Base-by-base conservation (phyloP, 352 stramenopile species). In the Globisporangium uncinulatum region DNA sequence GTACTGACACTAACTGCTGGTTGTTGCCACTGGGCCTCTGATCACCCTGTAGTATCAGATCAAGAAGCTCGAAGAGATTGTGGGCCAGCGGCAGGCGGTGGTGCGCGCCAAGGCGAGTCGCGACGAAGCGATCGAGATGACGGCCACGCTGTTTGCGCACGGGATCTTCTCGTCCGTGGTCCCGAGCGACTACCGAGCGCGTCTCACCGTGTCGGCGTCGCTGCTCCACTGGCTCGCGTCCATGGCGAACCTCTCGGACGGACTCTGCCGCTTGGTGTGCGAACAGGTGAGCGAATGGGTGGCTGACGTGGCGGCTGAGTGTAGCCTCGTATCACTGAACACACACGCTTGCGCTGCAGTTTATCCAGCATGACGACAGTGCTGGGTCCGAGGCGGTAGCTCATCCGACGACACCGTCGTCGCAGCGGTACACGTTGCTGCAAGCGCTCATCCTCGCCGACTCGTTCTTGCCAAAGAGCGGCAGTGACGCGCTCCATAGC, bases 401-500 rank as follows among this genome's bases (percentile, higher is more conserved):
- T 21, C 17, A 19, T 1, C 24, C 42, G 42, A n/a, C n/a, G n/a
- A n/a, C n/a, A n/a, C 15, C 6, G 68, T 64, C 32, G 54, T 14
- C 7, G 47, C 62, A 54, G 34, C 34, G 5, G 45, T 89, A 86
- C 48, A 73, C 79, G 31, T 69, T 86, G 50, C 78, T 91, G 15
- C 66, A 72, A n/a, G 70, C 77, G 36, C 72, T 97, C 9, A 95
- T 97, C 55, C 75, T 92, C 51, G 83, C 83, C 15, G 86, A 97
- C 55, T 78, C 83, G 8, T 89, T 89, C 50, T 62, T 97, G 20
- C 83, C 87, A 9, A 90, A 91, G 64, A 74, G 72, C 34, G 79
- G 74, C 52, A 93, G 75, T 50, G 73, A 88, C 39, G 75, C 86
- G 15, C 73, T 97, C 17, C 90, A 99, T 73, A 95, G 93, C 39